Evolutionary conservation across 176 grass and related monocot species (phyloP).

Genomic region (Poa annua): DNA sequence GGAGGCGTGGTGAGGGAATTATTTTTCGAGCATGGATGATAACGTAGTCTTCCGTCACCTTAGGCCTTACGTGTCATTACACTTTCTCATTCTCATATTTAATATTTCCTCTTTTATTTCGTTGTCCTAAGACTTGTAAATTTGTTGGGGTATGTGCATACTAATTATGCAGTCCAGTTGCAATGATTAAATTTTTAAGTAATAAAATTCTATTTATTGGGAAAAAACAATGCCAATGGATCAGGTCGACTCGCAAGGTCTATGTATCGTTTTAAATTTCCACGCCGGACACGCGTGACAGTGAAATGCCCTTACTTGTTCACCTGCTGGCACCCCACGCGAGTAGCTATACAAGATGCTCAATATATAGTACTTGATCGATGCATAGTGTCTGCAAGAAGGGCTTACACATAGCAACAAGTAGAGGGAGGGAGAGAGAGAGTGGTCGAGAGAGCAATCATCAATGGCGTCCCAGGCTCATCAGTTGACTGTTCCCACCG

Average conservation of each 20-base stretch:
- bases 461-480: background rate
- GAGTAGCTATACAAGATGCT: background rate
- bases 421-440: background rate
- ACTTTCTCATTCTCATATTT: too few relatives aligned
- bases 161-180: too few relatives aligned
- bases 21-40: too few relatives aligned
- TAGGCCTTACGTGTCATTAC: too few relatives aligned
- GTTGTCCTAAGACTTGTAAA: too few relatives aligned
- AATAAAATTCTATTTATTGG: too few relatives aligned
- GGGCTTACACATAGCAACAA: too few relatives aligned
- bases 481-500: background rate
- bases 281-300: background rate
- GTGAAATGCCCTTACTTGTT: background rate
- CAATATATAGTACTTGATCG: background rate
- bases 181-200: too few relatives aligned
- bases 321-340: background rate
- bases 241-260: background rate
- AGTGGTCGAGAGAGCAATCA: background rate
- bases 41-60: too few relatives aligned
- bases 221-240: background rate
- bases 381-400: background rate
- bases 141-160: too few relatives aligned
- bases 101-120: too few relatives aligned
- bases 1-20: too few relatives aligned
- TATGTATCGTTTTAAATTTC: background rate